Evolutionary conservation across 768 basidiomycete genomes (phyloP).

Genomic region (Mycena pura): DNA sequence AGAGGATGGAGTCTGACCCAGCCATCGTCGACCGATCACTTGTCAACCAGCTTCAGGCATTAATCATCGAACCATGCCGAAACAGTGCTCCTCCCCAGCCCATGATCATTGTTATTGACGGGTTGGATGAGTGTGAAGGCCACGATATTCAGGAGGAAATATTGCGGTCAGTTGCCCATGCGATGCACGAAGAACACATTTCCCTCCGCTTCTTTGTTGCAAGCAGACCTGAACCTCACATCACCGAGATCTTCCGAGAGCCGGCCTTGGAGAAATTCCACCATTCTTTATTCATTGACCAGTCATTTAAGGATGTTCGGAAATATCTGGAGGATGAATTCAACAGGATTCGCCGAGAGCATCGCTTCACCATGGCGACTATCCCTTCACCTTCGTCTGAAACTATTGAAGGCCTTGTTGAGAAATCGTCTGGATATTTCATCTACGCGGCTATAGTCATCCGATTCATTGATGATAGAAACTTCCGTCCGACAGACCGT

Average conservation of each 20-base stretch:
- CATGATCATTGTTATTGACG: constrained; percentile 30
- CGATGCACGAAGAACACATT: not conserved
- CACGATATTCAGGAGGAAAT: constrained; percentile 20
- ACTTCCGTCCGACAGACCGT: not conserved
- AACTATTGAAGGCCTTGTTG: not conserved
- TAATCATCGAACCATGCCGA: not conserved
- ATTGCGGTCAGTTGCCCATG: not conserved
- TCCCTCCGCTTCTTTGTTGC: not conserved
- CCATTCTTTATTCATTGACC: not conserved
- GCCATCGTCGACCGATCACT: not conserved
- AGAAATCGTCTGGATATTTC: not conserved
- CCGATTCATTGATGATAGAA: too few relatives aligned
- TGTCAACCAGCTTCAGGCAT: not conserved
- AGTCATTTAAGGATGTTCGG: not conserved
- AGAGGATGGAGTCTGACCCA: not conserved
- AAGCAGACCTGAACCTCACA: not conserved
- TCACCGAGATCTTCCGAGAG: not conserved
- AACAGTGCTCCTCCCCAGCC: not conserved
- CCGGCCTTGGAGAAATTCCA: not conserved
- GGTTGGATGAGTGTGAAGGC: constrained; percentile 34
- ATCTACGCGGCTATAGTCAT: not conserved
- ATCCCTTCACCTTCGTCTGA: not conserved
- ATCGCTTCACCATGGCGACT: not conserved
- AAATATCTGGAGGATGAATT: not conserved
- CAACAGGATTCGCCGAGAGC: not conserved